Percentiles rank a stretch among this genome's conserved stretches.
Conservation (phyloP, 1,284 basidiomycete genomes). For the Cystobasidium pallidum region DNA sequence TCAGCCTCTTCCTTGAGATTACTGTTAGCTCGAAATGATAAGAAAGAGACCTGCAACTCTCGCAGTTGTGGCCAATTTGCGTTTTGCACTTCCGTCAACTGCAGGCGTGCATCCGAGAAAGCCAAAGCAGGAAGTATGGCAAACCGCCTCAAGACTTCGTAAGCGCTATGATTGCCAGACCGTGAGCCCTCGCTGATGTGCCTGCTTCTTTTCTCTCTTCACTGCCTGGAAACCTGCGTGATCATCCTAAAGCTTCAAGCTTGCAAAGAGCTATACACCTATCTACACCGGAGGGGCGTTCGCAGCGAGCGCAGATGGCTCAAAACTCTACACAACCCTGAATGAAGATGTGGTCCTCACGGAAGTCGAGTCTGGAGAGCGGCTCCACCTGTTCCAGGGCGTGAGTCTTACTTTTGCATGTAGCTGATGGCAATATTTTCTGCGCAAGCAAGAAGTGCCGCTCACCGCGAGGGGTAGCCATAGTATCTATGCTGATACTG, state of each 20-base stretch:
- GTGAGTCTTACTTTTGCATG: constrained; percentile 62
- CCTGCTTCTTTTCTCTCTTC: not conserved
- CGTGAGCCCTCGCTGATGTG: not conserved
- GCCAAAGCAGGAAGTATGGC: constrained; percentile 8
- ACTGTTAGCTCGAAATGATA: not conserved
- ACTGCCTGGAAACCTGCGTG: constrained; percentile 9
- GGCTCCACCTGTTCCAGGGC: constrained; percentile 77
- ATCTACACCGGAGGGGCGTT: constrained; percentile 87
- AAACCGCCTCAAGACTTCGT: constrained; percentile 35
- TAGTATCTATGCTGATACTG: not conserved
- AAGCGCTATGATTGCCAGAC: not conserved
- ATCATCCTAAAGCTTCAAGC: constrained; percentile 48
- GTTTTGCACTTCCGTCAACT: constrained; percentile 5
- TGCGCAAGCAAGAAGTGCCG: not conserved
- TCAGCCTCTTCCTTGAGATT: not conserved
- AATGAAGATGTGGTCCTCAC: constrained; percentile 83
- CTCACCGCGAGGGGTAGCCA: not conserved
- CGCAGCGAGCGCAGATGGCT: constrained; percentile 76
- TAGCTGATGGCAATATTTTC: constrained; percentile 1
- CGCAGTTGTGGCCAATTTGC: constrained; percentile 14
- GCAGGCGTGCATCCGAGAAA: not conserved
- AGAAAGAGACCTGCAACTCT: not conserved
- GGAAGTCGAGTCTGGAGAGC: constrained; percentile 70
- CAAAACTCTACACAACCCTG: constrained; percentile 79
- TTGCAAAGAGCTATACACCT: constrained; percentile 59